A percentile compares a stretch with the other conserved stretches of the same genome.
Conservation (phyloP, 2,329 filamentous ascomycete species). For the Epichloe gansuensis region DNA sequence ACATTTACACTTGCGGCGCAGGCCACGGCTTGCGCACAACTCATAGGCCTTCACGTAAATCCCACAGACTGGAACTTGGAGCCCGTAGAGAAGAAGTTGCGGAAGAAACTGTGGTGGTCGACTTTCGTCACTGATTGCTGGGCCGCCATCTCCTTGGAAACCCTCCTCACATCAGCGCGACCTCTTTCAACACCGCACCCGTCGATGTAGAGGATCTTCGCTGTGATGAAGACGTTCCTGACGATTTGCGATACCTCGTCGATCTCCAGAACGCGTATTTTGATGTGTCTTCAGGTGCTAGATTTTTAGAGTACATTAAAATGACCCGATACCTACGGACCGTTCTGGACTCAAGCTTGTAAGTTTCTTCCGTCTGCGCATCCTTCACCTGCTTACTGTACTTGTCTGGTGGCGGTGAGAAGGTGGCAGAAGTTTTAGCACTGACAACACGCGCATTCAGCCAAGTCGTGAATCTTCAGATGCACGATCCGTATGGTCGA, state of each 20-base stretch:
- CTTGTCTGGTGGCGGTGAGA: background rate
- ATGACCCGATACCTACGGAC: slow-evolving; percentile 20
- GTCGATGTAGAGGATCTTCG: slow-evolving; percentile 29
- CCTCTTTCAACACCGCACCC: slow-evolving; percentile 27
- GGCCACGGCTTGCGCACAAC: slow-evolving; percentile 31
- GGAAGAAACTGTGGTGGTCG: slow-evolving; percentile 35
- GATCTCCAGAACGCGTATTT: slow-evolving; percentile 20
- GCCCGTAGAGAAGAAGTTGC: slow-evolving; percentile 28
- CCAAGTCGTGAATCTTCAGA: slow-evolving; percentile 13
- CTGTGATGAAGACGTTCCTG: slow-evolving; percentile 29
- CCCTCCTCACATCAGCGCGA: slow-evolving; percentile 29
- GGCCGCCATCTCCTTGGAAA: slow-evolving; percentile 34
- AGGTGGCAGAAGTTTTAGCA: background rate
- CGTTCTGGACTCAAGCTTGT: slow-evolving; percentile 24
- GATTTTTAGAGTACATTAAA: slow-evolving; percentile 25
- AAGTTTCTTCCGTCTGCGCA: slow-evolving; percentile 7
- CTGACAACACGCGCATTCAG: slow-evolving; percentile 10
- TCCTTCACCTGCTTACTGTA: background rate
- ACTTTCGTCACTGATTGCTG: slow-evolving; percentile 30
- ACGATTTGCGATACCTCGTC: slow-evolving; percentile 22
- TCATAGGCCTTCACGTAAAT: slow-evolving; percentile 33
- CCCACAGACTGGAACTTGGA: slow-evolving; percentile 29
- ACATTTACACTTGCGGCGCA: slow-evolving; percentile 32
- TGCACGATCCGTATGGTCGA: slow-evolving; percentile 9
- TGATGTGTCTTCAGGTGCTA: slow-evolving; percentile 22